A percentile compares a stretch with the other conserved stretches of the same genome.
Evolutionary conservation across 352 stramenopile species (phyloP).

Genomic region (Globisporangium okanoganense): DNA sequence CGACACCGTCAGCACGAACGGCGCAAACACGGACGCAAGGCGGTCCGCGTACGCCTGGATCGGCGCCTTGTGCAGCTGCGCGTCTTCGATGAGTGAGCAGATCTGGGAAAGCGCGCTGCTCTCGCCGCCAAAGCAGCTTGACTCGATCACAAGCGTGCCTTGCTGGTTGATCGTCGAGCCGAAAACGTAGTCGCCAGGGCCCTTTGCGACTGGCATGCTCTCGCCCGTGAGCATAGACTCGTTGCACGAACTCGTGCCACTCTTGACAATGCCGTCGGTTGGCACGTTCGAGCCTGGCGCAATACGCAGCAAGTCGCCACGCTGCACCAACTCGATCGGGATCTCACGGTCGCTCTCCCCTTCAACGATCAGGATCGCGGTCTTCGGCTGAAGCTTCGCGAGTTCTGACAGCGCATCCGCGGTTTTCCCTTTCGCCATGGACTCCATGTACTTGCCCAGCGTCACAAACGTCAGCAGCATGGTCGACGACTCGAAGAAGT

Average conservation of each 20-base stretch:
- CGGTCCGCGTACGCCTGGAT: conserved; percentile 85
- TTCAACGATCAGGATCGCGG: conserved; percentile 49
- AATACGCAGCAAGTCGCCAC: conserved; percentile 69
- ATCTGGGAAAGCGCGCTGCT: conserved; percentile 73
- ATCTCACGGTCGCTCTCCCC: conserved; percentile 67
- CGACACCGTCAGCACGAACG: conserved; percentile 57
- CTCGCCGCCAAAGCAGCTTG: conserved; percentile 64
- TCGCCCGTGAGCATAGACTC: conserved; percentile 87
- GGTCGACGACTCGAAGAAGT: conserved; percentile 87
- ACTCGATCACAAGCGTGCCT: conserved; percentile 84
- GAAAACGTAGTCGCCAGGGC: conserved; percentile 72
- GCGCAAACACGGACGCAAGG: conserved; percentile 59
- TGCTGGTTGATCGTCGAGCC: conserved; percentile 83
- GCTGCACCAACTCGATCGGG: conserved; percentile 80
- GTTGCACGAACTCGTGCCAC: conserved; percentile 58
- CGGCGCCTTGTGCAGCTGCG: conserved; percentile 84
- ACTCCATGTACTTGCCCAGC: conserved; percentile 88
- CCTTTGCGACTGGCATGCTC: conserved; percentile 86
- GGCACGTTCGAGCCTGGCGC: conserved; percentile 72
- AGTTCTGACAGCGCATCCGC: conserved; percentile 70
- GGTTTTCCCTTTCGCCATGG: conserved; percentile 83
- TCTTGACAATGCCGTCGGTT: conserved; percentile 78
- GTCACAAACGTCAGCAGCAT: conserved; percentile 88
- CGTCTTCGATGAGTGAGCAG: conserved; percentile 83
- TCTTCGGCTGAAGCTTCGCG: conserved; percentile 76